These are phyloP conservation scores for Lithohypha guttulata DNA, from an alignment of 2,329 filamentous ascomycete genomes.

Conservation along the genomic window DNA sequence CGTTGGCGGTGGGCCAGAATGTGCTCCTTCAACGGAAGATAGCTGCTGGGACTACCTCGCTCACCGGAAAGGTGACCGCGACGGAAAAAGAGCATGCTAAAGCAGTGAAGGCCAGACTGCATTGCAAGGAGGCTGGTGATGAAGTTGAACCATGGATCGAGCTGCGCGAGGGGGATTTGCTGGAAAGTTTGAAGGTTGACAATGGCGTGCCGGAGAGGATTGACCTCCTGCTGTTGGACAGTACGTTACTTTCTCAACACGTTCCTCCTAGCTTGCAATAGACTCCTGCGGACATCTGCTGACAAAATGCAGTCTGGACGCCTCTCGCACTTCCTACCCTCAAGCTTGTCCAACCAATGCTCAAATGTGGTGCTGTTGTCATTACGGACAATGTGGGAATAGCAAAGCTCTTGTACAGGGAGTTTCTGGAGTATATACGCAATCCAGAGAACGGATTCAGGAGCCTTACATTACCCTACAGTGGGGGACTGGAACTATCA, in stretches of 20 bases:
- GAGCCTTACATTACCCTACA: conserved; percentile 39
- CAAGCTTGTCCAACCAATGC: conserved; percentile 26
- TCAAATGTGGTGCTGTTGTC: conserved; percentile 29
- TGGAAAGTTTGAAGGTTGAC: conserved; percentile 28
- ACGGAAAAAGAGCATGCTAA: conserved; percentile 31
- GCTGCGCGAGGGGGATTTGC: conserved; percentile 31
- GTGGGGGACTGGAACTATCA: conserved; percentile 38
- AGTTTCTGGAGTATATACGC: conserved; percentile 24
- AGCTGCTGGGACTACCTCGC: conserved; percentile 15
- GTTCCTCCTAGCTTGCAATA: conserved; percentile 1
- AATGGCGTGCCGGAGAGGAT: conserved; percentile 21
- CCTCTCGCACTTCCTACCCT: conserved; percentile 30
- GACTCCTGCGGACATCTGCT: background rate
- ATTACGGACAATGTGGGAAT: conserved; percentile 30
- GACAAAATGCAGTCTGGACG: conserved; percentile 28
- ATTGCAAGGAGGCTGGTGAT: conserved; percentile 29
- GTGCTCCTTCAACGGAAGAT: conserved; percentile 17
- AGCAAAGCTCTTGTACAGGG: conserved; percentile 25
- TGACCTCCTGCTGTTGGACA: conserved; percentile 29
- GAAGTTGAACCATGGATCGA: conserved; percentile 28
- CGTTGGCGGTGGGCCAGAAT: conserved; percentile 26
- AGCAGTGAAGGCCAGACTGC: conserved; percentile 23
- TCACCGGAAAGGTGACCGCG: conserved; percentile 27
- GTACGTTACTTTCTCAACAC: conserved; percentile 18
- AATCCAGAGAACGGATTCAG: conserved; percentile 40